Evolutionary conservation across 2,329 filamentous ascomycete genomes (phyloP).

Genomic region (Teratosphaeriaceae sp.): DNA sequence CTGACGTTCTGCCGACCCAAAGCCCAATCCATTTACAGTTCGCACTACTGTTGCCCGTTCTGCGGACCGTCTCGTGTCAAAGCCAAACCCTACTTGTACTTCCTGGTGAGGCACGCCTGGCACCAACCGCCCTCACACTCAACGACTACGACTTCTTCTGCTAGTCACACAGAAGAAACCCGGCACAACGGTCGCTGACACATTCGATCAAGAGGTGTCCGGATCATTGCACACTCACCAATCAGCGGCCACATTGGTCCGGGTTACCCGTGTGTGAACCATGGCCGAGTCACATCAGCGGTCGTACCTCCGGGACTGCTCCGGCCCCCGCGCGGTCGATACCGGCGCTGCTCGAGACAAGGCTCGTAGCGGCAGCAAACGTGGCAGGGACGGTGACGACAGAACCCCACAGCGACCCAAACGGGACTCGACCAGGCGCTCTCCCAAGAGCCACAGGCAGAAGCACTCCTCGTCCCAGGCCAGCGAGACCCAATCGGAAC

Average conservation of each 20-base stretch:
- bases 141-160: no score
- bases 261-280: no score
- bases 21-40: slow-evolving; percentile 1
- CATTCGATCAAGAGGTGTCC: no score
- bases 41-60: not conserved
- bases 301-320: slow-evolving; percentile 22
- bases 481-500: slow-evolving; percentile 10
- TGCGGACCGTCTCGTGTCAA: slow-evolving; percentile 2
- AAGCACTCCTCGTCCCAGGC: slow-evolving; percentile 14
- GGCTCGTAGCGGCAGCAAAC: slow-evolving; percentile 14
- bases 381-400: slow-evolving; percentile 17
- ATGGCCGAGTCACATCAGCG: slow-evolving; percentile 16
- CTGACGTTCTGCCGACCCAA: not conserved
- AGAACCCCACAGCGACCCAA: slow-evolving; percentile 16
- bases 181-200: no score
- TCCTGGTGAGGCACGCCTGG: slow-evolving; percentile 2
- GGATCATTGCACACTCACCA: no score
- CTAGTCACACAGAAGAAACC: no score
- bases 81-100: not conserved
- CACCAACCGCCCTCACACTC: no score
- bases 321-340: slow-evolving; percentile 25
- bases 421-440: slow-evolving; percentile 14
- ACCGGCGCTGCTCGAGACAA: slow-evolving; percentile 15
- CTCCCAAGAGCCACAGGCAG: slow-evolving; percentile 21
- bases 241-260: no score